Evolutionary conservation across 495 filamentous ascomycete species (phyloP).

Genomic region (Penicillium crystallinum): DNA sequence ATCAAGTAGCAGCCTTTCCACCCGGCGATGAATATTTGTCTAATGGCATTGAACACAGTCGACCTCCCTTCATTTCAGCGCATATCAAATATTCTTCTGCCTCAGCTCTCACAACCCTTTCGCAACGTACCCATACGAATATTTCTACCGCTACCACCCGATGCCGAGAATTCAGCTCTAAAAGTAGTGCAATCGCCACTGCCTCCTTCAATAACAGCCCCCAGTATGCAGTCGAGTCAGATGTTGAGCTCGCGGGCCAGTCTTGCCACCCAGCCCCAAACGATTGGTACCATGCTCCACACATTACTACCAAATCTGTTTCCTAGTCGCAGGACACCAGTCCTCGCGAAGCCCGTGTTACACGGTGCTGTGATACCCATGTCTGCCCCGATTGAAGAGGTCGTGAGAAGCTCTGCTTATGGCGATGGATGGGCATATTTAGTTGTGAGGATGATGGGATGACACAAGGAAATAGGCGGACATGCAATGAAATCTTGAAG

Average conservation of each 20-base stretch:
- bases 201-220: constrained; percentile 41
- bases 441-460: constrained; percentile 68
- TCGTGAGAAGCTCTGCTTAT: constrained; percentile 77
- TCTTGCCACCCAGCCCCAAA: constrained; percentile 57
- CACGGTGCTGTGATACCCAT: constrained; percentile 87
- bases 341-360: constrained; percentile 85
- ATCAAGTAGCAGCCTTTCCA: not conserved
- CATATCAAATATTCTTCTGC: constrained; percentile 73
- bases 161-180: constrained; percentile 42
- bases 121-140: constrained; percentile 79
- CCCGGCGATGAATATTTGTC: not conserved
- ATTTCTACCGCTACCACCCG: constrained; percentile 71
- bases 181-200: constrained; percentile 68
- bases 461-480: too few relatives aligned
- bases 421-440: constrained; percentile 90
- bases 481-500: too few relatives aligned
- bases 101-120: constrained; percentile 63
- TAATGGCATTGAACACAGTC: constrained; percentile 45
- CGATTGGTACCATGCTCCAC: constrained; percentile 76
- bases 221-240: constrained; percentile 24
- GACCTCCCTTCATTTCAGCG: constrained; percentile 66
- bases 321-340: constrained; percentile 74
- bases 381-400: constrained; percentile 74
- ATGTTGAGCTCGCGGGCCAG: constrained; percentile 22
- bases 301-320: constrained; percentile 75